Evolutionary conservation across 768 basidiomycete species (phyloP).

Genomic region (Termitomyces sp.): DNA sequence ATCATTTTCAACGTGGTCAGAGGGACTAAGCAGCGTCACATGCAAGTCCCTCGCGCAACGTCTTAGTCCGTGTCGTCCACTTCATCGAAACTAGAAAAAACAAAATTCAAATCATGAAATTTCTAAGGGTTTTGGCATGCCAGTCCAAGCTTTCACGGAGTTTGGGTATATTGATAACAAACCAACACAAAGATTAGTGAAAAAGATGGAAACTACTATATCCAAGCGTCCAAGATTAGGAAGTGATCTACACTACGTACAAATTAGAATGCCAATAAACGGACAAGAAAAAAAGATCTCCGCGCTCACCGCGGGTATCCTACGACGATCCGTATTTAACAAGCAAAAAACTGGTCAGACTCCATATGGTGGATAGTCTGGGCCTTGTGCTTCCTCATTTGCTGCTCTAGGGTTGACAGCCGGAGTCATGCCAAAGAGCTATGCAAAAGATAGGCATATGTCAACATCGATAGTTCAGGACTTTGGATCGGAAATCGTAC

Average conservation of each 20-base stretch:
- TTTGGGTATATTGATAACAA: not conserved
- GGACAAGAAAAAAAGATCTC: not conserved
- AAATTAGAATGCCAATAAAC: not conserved
- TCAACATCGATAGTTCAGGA: not conserved
- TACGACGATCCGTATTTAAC: not conserved
- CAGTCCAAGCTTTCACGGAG: not conserved
- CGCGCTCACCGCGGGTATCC: not conserved
- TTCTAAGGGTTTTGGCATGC: not conserved
- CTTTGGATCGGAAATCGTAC: conserved; percentile 27
- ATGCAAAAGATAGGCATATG: not conserved
- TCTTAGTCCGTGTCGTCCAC: not conserved
- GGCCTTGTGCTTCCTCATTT: not conserved
- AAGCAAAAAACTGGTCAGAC: not conserved
- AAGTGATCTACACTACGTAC: not conserved
- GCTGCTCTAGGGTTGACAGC: not conserved
- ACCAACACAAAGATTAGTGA: not conserved
- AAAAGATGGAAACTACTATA: not conserved
- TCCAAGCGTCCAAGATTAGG: not conserved
- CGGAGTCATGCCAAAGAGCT: conserved; percentile 35
- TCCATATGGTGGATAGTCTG: not conserved
- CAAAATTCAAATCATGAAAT: not conserved
- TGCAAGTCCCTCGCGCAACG: not conserved
- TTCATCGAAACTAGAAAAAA: too few species aligned
- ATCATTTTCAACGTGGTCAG: not conserved
- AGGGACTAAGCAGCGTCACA: not conserved